These are phyloP conservation scores for Houttuynia cordata DNA, from an alignment of 164 flowering plant species.

Conservation along the genomic window DNA sequence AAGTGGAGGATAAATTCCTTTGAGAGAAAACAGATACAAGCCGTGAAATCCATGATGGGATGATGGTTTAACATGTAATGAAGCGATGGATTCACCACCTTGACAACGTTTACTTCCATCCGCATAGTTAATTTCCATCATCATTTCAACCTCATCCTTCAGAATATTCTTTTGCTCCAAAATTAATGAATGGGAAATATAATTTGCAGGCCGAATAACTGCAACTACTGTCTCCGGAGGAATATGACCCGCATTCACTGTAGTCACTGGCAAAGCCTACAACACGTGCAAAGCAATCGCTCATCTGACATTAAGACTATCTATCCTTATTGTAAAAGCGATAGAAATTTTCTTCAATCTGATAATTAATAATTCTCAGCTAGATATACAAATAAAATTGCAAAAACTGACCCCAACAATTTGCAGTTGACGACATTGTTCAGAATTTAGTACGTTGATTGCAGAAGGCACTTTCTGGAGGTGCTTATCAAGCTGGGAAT, in stretches of 20 bases:
- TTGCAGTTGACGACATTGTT: constrained; percentile 38
- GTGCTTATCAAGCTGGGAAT: constrained; percentile 26
- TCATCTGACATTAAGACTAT: too few relatives aligned
- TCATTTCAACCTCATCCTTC: constrained; percentile 32
- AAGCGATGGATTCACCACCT: constrained; percentile 15
- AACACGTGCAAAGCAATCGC: constrained; percentile 1
- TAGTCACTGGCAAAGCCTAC: constrained; percentile 39
- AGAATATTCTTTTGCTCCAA: constrained; percentile 51
- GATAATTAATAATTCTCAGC: background rate
- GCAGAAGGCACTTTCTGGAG: constrained; percentile 36
- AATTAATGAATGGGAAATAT: constrained; percentile 13
- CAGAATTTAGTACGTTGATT: constrained; percentile 36
- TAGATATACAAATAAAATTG: background rate
- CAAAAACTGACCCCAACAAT: constrained; percentile 45
- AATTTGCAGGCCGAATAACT: constrained; percentile 53
- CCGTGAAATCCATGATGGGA: constrained; percentile 40
- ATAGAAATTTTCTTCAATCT: background rate
- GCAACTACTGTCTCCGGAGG: constrained; percentile 49
- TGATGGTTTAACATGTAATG: constrained; percentile 21
- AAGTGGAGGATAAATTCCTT: constrained; percentile 20
- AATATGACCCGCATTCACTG: constrained; percentile 35
- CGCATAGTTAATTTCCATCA: constrained; percentile 23
- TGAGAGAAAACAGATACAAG: constrained; percentile 43
- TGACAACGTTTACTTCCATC: constrained; percentile 2
- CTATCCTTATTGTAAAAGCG: background rate